phyloP scores from a whole-genome alignment of 805 yeast species.

The Yarrowia sp. region DNA sequence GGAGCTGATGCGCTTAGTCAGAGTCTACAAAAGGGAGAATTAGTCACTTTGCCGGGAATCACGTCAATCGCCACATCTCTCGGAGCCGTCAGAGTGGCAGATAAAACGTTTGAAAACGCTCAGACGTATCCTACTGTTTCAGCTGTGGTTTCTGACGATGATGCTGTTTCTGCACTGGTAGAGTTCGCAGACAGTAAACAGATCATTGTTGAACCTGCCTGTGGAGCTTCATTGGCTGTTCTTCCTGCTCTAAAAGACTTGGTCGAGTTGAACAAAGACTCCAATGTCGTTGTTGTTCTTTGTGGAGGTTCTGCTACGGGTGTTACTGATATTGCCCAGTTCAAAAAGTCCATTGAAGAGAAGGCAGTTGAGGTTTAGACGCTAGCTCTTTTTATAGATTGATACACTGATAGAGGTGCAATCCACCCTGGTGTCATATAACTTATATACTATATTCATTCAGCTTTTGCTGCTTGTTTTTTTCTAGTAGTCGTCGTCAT shows the following conservation, averaged over 20 bases:
- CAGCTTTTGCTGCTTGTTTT: too few species aligned
- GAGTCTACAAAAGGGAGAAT: constrained; percentile 55
- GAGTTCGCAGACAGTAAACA: constrained; percentile 57
- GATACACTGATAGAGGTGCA: not conserved
- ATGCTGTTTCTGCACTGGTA: constrained; percentile 60
- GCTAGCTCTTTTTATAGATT: too few species aligned
- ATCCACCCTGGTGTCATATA: too few species aligned
- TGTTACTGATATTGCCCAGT: constrained; percentile 9
- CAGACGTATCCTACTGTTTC: constrained; percentile 52
- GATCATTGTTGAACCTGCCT: constrained; percentile 68
- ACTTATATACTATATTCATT: too few species aligned
- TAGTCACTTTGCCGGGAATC: constrained; percentile 53
- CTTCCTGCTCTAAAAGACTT: constrained; percentile 22
- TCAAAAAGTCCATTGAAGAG: not conserved
- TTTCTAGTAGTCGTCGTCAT: constrained; percentile 39
- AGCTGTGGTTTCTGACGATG: constrained; percentile 57
- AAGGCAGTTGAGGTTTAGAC: not conserved
- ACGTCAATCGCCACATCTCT: constrained; percentile 64
- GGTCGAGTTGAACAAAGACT: constrained; percentile 40
- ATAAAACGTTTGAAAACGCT: constrained; percentile 55
- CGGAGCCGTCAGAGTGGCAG: constrained; percentile 63
- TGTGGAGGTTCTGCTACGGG: constrained; percentile 46
- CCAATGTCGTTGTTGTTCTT: constrained; percentile 44
- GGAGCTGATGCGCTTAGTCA: constrained; percentile 64
- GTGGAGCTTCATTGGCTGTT: constrained; percentile 66